Evolutionary conservation across 2,329 filamentous ascomycete species (phyloP), one percentile per base, ranked within the genome.

Genomic region (Hymenoscyphus linearis): DNA sequence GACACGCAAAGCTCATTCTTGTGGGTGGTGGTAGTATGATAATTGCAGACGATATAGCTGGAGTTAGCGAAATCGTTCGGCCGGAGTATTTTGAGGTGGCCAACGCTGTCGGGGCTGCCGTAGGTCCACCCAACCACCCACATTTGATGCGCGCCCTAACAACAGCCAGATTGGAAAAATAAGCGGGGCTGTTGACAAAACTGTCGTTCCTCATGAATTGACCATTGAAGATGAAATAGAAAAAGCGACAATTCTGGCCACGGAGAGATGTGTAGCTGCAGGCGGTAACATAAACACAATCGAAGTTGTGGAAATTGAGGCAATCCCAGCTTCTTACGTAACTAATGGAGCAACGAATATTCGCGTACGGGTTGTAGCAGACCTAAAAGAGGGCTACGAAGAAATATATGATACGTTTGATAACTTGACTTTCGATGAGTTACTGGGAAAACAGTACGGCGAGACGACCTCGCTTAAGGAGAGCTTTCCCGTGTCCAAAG

Each of bases 71-170:
- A 64, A 77, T 79, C 61, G 79, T 81, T 5, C 72, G 75, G 2
- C 82, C 82, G 0, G 76, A 77, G 1, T 79, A 78, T 54, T 77
- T 81, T 54, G 80, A 79, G 52, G 81, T 79, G 1, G 82, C 82
- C 2, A 86, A 85, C 68, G 82, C 83, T 0, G 79, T 86, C 1
- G 83, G 83, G 3, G 83, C 83, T 0, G 83, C 83, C n/a, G 40
- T 47, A 47, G 3, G 40, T 13, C 7, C 40, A 22, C n/a, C 5
- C 18, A 47, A n/a, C 37, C 40, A 22, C 18, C 22, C 9, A 22
- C 40, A 3, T 25, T 47, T 47, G 18, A 10, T 16, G 12, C 1
- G 18, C 31, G 26, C 10, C 18, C 13, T 37, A 36, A 37, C 27
- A 34, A 9, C n/a, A 9, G 5, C 37, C n/a, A 72, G 70, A 69